These are phyloP conservation scores for Cladophialophora bantiana DNA, from an alignment of 2,329 filamentous ascomycete genomes.

Conservation along the genomic window DNA sequence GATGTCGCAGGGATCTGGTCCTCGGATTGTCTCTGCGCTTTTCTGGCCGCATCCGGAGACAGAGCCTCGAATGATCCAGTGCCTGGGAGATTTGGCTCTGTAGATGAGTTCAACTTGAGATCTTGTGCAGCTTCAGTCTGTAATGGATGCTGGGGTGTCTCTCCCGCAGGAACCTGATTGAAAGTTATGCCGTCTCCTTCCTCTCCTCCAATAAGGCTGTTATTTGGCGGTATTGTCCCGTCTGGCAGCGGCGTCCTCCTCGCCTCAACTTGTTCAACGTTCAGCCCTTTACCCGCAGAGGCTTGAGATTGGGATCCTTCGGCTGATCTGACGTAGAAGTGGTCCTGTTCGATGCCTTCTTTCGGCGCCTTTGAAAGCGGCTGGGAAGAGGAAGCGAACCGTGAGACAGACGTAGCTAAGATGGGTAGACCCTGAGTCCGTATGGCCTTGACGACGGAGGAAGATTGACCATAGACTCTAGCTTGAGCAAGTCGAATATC, in stretches of 20 bases:
- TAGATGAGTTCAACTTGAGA: slow-evolving; percentile 50
- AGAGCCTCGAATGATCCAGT: slow-evolving; percentile 44
- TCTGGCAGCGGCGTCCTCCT: slow-evolving; percentile 55
- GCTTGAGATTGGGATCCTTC: slow-evolving; percentile 51
- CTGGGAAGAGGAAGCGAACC: slow-evolving; percentile 50
- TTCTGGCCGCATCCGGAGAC: slow-evolving; percentile 54
- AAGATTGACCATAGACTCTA: slow-evolving; percentile 69
- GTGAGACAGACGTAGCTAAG: slow-evolving; percentile 32
- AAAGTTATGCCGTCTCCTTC: slow-evolving; percentile 35
- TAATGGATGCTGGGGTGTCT: slow-evolving; percentile 41
- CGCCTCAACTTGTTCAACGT: slow-evolving; percentile 57
- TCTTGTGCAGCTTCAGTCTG: slow-evolving; percentile 43
- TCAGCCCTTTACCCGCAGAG: slow-evolving; percentile 49
- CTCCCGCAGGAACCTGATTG: slow-evolving; percentile 39
- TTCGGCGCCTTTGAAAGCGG: slow-evolving; percentile 23
- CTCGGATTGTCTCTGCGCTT: slow-evolving; percentile 58
- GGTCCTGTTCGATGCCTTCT: slow-evolving; percentile 58
- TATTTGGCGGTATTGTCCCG: slow-evolving; percentile 55
- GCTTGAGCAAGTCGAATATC: slow-evolving; percentile 66
- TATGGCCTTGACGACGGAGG: slow-evolving; percentile 67
- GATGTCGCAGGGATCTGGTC: slow-evolving; percentile 60
- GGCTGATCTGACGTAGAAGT: slow-evolving; percentile 56
- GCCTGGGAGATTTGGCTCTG: slow-evolving; percentile 51
- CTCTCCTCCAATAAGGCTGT: slow-evolving; percentile 31
- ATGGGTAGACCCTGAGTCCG: slow-evolving; percentile 52